Conservation (phyloP, 352 stramenopile species). For the Phytophthora aleatoria region DNA sequence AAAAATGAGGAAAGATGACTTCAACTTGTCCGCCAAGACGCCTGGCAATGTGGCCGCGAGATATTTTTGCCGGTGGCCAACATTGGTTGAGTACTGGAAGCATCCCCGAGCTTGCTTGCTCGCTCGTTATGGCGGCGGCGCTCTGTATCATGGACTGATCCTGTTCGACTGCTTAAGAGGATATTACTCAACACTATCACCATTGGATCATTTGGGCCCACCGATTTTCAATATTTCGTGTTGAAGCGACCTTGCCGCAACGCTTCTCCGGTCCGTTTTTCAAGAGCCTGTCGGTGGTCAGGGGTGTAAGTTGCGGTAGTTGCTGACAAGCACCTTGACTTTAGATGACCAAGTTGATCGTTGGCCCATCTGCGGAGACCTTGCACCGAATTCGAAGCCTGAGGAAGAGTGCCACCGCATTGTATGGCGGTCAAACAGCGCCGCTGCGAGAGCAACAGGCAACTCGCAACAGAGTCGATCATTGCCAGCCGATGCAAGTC, state of each 20-base stretch:
- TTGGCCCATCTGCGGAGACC: conserved; percentile 12
- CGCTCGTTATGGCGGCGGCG: no score
- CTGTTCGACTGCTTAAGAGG: no score
- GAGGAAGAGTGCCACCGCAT: background rate
- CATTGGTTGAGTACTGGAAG: background rate
- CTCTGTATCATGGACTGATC: no score
- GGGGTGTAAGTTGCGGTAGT: background rate
- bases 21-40: conserved; percentile 26
- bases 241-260: background rate
- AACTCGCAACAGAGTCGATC: background rate
- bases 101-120: no score
- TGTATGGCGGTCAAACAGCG: background rate
- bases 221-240: background rate
- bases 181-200: no score
- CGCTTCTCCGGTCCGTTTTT: background rate
- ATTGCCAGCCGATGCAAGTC: background rate
- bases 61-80: background rate
- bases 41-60: background rate
- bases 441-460: no score
- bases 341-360: no score
- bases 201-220: no score
- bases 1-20: conserved; percentile 15
- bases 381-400: conserved; percentile 4
- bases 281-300: background rate
- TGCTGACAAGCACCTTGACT: background rate